Evolutionary conservation across 768 basidiomycete genomes (phyloP).

Genomic region (Mycena chlorophos): DNA sequence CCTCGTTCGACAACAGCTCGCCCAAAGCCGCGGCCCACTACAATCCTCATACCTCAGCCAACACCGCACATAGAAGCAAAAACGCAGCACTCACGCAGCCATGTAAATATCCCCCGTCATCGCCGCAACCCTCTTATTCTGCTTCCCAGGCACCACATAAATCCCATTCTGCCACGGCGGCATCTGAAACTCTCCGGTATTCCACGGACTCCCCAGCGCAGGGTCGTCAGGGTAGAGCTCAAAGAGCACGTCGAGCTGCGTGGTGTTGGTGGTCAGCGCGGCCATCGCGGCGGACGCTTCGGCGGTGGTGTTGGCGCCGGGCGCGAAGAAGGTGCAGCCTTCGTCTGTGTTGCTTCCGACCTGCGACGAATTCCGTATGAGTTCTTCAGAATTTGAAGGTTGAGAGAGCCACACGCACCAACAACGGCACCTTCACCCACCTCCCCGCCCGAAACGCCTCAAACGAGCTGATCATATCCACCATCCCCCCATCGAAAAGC

Average conservation of each 20-base stretch:
- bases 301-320: background rate
- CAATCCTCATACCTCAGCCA: background rate
- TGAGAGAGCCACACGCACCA: background rate
- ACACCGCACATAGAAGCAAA: background rate
- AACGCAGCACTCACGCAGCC: background rate
- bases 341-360: background rate
- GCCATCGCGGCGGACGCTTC: background rate
- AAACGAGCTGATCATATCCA: background rate
- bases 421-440: background rate
- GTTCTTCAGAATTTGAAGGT: background rate
- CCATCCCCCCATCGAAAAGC: background rate
- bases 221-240: slow-evolving; percentile 3
- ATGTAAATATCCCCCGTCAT: background rate
- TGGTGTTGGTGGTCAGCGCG: background rate
- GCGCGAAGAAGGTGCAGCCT: background rate
- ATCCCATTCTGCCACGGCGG: background rate
- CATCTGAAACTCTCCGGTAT: slow-evolving; percentile 6
- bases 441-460: background rate
- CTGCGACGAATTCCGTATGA: background rate
- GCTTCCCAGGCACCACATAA: background rate
- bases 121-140: background rate
- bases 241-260: background rate
- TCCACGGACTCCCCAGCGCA: slow-evolving; percentile 7
- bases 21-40: background rate
- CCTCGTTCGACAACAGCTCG: background rate